These are phyloP conservation scores for Penicillium sp. DNA, from an alignment of 2,329 filamentous ascomycete genomes.

Conservation along the genomic window DNA sequence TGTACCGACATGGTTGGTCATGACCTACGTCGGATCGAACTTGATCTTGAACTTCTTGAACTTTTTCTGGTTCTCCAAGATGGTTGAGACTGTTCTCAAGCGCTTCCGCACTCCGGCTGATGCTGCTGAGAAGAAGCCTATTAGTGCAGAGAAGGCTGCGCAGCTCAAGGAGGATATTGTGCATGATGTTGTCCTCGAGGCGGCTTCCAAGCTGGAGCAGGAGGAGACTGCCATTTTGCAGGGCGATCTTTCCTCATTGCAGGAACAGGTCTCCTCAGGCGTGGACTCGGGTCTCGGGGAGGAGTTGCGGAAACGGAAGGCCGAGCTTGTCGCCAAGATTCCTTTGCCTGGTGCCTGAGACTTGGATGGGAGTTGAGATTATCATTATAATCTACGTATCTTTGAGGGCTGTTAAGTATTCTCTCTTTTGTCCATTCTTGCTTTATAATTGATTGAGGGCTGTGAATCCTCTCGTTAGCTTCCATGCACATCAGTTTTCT, in stretches of 20 bases:
- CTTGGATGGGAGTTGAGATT: not conserved
- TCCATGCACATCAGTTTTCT: not conserved
- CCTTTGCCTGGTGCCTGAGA: constrained; percentile 13
- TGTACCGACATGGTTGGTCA: constrained; percentile 58
- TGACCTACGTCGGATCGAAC: constrained; percentile 58
- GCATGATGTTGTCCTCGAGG: constrained; percentile 37
- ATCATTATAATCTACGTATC: not conserved
- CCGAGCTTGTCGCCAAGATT: constrained; percentile 17
- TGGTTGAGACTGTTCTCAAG: constrained; percentile 63
- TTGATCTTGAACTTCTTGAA: constrained; percentile 61
- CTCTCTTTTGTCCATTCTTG: not conserved
- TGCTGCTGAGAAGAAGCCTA: constrained; percentile 22
- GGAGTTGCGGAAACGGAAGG: constrained; percentile 63
- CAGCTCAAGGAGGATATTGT: constrained; percentile 24
- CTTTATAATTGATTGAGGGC: not conserved
- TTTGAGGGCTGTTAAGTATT: not conserved
- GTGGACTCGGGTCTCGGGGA: constrained; percentile 76
- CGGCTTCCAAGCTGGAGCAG: constrained; percentile 28
- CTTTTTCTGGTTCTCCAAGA: constrained; percentile 66
- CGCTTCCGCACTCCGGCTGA: constrained; percentile 50
- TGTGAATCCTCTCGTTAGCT: not conserved
- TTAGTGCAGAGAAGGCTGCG: constrained; percentile 9
- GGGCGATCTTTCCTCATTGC: constrained; percentile 21
- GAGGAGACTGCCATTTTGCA: constrained; percentile 30
- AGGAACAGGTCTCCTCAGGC: constrained; percentile 23